Evolutionary conservation across 2,329 filamentous ascomycete species (phyloP), one percentile per base, ranked within the genome.

Genomic region (Stachybotrys chlorohalonatus): DNA sequence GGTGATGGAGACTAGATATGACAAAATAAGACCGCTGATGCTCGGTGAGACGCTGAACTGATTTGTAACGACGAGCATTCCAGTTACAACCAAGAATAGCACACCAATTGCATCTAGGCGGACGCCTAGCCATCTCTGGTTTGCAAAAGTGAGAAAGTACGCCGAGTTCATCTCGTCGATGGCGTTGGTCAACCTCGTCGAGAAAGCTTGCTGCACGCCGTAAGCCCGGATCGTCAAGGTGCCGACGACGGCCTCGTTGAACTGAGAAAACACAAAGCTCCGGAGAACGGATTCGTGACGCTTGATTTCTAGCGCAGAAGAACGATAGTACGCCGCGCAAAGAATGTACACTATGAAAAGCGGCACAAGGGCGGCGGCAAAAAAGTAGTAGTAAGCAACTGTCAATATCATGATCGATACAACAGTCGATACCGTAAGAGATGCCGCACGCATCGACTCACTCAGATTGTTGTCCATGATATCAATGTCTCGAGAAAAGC

Each of bases 91-190:
- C 11, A 96, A 89, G 4, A 96, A 77, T 11, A 87, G 63, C 59
- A 87, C 91, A 30, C 90, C 90, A 53, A 96, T 88, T 46, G 84
- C 74, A 66, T 96, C 92, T 1, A 96, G 77, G 7, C 92, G 84
- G 3, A 90, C 75, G 15, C 87, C 89, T 9, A 96, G 77, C 92
- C 92, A 96, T 48, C 92, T 82, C 72, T 96, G 92, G 66, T 96
- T 96, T 2, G 89, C 87, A 67, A 94, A 96, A 0, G 92, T 96
- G 31, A 96, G 77, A 68, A 89, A 96, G 70, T 96, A 96, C 0
- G 92, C 92, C 39, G 86, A 83, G 68, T 96, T 85, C 90, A 96
- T 96, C 59, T 89, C 80, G 68, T 96, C 90, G 59, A 96, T 87
- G 1, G 88, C 76, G 1, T 78, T 73, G 54, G 85, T 80, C 51